phyloP scores from a whole-genome alignment of 75 land plant species.

The Adiantum capillusveneris region DNA sequence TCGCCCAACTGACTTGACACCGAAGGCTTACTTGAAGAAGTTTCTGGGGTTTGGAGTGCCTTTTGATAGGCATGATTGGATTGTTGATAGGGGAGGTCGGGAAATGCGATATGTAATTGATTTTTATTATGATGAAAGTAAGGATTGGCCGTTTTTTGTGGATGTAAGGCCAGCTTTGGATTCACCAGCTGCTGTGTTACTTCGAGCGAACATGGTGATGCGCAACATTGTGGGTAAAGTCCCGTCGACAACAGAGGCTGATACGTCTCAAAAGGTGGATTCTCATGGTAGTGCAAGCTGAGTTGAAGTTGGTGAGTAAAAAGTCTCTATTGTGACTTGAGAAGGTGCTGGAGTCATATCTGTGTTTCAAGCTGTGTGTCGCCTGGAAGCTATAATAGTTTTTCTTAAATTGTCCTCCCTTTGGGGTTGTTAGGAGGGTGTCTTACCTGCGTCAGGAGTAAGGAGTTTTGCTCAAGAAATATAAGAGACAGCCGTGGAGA shows the following conservation, averaged over 20 bases:
- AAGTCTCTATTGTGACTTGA: no score
- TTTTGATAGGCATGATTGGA: constrained; percentile 21
- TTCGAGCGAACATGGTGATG: constrained; percentile 8
- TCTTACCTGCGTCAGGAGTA: no score
- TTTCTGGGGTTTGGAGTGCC: constrained; percentile 10
- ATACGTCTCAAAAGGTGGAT: background rate
- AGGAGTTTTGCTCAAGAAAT: no score
- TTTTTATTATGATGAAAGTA: constrained; percentile 13
- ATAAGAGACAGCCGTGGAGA: no score
- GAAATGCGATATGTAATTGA: constrained; percentile 18
- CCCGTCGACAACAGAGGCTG: background rate
- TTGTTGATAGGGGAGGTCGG: constrained; percentile 13
- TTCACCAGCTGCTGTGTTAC: constrained; percentile 12
- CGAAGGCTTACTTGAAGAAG: constrained; percentile 15
- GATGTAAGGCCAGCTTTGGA: constrained; percentile 18
- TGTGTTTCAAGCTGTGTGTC: no score
- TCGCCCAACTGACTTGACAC: constrained; percentile 9
- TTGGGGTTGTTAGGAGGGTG: no score
- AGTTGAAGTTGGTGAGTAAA: no score
- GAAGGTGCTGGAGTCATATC: no score
- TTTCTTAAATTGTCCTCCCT: no score
- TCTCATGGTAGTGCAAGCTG: background rate
- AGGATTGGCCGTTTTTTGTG: constrained; percentile 10
- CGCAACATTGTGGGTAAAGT: constrained; percentile 2
- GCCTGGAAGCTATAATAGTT: no score